Evolutionary conservation across 2,329 filamentous ascomycete species (phyloP).

Genomic region (Apiospora marii): DNA sequence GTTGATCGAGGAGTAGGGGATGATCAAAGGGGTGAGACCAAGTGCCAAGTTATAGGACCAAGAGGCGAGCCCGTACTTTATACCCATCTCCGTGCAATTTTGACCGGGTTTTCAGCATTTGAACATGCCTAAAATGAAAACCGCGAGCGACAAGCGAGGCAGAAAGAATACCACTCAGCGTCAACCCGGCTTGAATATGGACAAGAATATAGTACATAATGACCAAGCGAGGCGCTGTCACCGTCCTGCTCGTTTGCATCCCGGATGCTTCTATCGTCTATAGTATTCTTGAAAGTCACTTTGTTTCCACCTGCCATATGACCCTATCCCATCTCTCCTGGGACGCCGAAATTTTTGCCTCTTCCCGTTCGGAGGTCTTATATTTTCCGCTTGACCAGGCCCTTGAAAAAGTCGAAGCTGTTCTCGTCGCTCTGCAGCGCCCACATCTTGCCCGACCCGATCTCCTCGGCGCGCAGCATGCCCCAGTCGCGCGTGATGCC

Average conservation of each 20-base stretch:
- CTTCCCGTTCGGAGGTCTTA: not conserved
- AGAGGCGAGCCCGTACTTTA: not conserved
- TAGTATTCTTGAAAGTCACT: not conserved
- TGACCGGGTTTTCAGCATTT: not conserved
- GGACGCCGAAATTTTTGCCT: not conserved
- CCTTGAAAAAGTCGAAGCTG: slow-evolving; percentile 97
- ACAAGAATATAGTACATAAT: not conserved
- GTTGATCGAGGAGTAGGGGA: not conserved
- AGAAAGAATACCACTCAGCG: not conserved
- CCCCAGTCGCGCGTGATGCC: slow-evolving; percentile 96
- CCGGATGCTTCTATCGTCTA: not conserved
- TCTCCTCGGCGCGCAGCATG: slow-evolving; percentile 82
- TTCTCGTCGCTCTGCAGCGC: slow-evolving; percentile 95
- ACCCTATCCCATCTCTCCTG: not conserved
- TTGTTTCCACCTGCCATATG: not conserved
- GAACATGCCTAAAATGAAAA: not conserved
- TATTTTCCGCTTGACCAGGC: slow-evolving; percentile 81
- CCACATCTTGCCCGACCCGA: slow-evolving; percentile 81
- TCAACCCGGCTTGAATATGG: not conserved
- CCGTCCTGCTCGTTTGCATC: not conserved
- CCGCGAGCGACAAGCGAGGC: not conserved
- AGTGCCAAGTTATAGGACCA: not conserved
- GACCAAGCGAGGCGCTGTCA: not conserved
- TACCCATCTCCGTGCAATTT: not conserved
- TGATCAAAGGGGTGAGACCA: not conserved